Conservation (phyloP, 2,329 filamentous ascomycete species). For the Talaromyces rugulosus region DNA sequence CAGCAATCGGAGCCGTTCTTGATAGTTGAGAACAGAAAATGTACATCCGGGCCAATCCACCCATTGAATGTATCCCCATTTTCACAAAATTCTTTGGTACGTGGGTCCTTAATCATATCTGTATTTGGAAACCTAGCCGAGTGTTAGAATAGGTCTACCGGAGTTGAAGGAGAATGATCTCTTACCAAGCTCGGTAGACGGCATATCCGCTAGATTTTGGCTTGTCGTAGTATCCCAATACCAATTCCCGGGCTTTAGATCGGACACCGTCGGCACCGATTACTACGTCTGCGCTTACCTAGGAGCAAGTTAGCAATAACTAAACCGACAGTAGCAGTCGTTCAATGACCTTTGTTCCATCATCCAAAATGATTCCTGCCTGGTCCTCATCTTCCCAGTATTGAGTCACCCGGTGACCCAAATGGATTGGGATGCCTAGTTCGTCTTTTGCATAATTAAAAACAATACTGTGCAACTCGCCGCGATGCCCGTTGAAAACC, state of each 20-base stretch:
- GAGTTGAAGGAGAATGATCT: not conserved
- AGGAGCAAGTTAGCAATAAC: not conserved
- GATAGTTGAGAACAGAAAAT: conserved; percentile 46
- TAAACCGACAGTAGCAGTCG: conserved; percentile 13
- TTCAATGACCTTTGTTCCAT: conserved; percentile 36
- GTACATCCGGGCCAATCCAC: conserved; percentile 49
- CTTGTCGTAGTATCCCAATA: conserved; percentile 33
- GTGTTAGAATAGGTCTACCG: not conserved
- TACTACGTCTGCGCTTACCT: conserved; percentile 44
- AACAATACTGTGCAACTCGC: conserved; percentile 57
- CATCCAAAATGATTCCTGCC: conserved; percentile 50
- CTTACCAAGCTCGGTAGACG: conserved; percentile 21
- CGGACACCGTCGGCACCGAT: conserved; percentile 55
- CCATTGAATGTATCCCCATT: conserved; percentile 50
- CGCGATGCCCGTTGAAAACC: conserved; percentile 58
- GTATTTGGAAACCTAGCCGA: conserved; percentile 17
- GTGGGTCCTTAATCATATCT: conserved; percentile 20
- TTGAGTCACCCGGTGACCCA: conserved; percentile 48
- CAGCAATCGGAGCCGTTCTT: conserved; percentile 51
- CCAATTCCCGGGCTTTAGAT: conserved; percentile 49
- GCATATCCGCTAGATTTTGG: conserved; percentile 30
- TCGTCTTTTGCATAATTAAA: conserved; percentile 56
- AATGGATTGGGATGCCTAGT: conserved; percentile 52
- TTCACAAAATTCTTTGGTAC: conserved; percentile 47
- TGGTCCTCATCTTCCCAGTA: conserved; percentile 53